These are phyloP conservation scores for Cyclotella distinguenda DNA, from an alignment of 108 stramenopile species.

Conservation along the genomic window DNA sequence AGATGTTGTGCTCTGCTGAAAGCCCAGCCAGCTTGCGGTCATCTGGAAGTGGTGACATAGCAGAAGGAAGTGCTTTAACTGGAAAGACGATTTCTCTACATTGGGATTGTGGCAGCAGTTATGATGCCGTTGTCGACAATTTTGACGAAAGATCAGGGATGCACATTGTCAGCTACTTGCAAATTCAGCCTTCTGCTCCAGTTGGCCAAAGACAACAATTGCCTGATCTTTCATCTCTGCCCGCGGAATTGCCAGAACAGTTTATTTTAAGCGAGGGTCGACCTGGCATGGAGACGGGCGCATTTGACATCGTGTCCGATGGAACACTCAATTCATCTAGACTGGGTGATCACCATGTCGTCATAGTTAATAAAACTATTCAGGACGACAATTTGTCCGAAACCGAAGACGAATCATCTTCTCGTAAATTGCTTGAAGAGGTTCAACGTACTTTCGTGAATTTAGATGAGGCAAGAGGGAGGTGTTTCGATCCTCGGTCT, in stretches of 20 bases:
- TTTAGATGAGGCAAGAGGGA: constrained; percentile 79
- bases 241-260: constrained; percentile 72
- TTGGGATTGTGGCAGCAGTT: constrained; percentile 85
- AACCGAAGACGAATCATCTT: constrained; percentile 71
- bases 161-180: constrained; percentile 81
- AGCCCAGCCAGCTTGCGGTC: constrained; percentile 64
- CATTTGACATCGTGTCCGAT: constrained; percentile 56
- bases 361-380: constrained; percentile 9
- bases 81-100: constrained; percentile 82
- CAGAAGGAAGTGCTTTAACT: constrained; percentile 69
- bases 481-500: constrained; percentile 91
- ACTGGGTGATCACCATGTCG: neutral
- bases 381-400: neutral
- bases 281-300: constrained; percentile 92
- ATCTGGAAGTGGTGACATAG: constrained; percentile 56
- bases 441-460: constrained; percentile 94
- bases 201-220: constrained; percentile 44
- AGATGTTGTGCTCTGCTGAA: constrained; percentile 75
- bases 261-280: constrained; percentile 85
- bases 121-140: constrained; percentile 76
- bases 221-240: constrained; percentile 58
- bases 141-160: constrained; percentile 71
- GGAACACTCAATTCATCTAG: neutral
- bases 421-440: constrained; percentile 90
- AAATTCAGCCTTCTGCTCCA: constrained; percentile 51